A percentile compares a stretch with the other conserved stretches of the same genome.
phyloP scores from a whole-genome alignment of 2,329 filamentous ascomycete species.

The Ophiocordyceps polyrhachis-furcata region DNA sequence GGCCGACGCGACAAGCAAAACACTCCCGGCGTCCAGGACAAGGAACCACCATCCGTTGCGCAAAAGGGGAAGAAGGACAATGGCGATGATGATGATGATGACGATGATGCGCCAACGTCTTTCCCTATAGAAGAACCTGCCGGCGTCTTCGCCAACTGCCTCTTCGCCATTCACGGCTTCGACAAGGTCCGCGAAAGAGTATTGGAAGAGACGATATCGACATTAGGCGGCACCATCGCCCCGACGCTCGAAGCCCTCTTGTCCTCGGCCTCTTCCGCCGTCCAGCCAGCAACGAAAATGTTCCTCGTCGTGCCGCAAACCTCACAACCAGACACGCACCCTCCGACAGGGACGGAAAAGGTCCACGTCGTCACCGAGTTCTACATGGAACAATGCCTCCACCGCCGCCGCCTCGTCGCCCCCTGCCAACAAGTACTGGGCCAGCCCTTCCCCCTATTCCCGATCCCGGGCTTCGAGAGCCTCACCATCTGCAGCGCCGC shows the following conservation, averaged over 20 bases:
- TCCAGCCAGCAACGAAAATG: conserved; percentile 4
- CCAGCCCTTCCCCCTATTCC: conserved; percentile 54
- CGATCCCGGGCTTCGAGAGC: conserved; percentile 48
- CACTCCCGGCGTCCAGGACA: too few species aligned
- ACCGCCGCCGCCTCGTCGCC: conserved; percentile 51
- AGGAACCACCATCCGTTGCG: too few species aligned
- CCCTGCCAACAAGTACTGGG: conserved; percentile 56
- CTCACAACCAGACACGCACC: conserved; percentile 27
- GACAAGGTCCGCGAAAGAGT: conserved; percentile 28
- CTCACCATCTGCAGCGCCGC: conserved; percentile 64
- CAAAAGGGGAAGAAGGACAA: too few species aligned
- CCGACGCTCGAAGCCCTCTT: conserved; percentile 22
- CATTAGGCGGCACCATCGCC: conserved; percentile 26
- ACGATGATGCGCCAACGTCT: too few species aligned
- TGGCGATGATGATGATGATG: too few species aligned
- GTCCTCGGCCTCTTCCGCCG: conserved; percentile 3
- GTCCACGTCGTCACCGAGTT: conserved; percentile 60
- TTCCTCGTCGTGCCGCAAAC: conserved; percentile 37
- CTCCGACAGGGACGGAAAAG: conserved; percentile 15
- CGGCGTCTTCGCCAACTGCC: conserved; percentile 34
- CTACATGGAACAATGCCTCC: conserved; percentile 80
- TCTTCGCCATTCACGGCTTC: conserved; percentile 44
- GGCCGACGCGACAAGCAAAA: conserved; percentile 14
- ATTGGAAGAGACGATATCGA: conserved; percentile 26
- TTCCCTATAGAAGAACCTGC: conserved; percentile 1